A percentile compares a stretch with the other conserved stretches of the same genome.
Evolutionary conservation across 495 filamentous ascomycete genomes (phyloP).

Genomic region (Aspergillus conjunctus): DNA sequence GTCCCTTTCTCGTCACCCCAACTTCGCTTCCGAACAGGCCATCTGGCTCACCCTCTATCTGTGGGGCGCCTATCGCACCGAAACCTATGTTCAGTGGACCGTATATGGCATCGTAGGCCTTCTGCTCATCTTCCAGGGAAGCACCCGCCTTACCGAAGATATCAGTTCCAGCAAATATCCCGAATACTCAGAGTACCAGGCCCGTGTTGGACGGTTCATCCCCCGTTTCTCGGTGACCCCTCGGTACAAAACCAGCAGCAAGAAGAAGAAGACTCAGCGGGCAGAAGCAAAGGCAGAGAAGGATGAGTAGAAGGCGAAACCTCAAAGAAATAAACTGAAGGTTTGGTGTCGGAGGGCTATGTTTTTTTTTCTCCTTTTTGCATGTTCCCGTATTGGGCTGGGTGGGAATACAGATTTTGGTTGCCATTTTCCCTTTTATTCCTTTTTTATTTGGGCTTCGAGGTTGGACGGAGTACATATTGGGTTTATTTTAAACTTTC

Average conservation of each 20-base stretch:
- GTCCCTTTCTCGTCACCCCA: slow-evolving; percentile 86
- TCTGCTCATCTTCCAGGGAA: slow-evolving; percentile 82
- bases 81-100: slow-evolving; percentile 76
- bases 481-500: neutral
- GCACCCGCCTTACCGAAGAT: slow-evolving; percentile 81
- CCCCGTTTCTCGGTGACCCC: slow-evolving; percentile 60
- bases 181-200: slow-evolving; percentile 85
- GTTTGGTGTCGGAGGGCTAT: neutral
- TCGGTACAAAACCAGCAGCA: slow-evolving; percentile 32
- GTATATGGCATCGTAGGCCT: slow-evolving; percentile 69
- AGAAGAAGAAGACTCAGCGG: slow-evolving; percentile 29
- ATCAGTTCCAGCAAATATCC: slow-evolving; percentile 82
- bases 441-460: neutral
- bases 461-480: slow-evolving; percentile 3
- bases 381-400: neutral
- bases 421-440: neutral
- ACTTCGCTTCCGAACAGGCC: slow-evolving; percentile 89
- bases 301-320: slow-evolving; percentile 11
- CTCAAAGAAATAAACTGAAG: neutral
- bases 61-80: slow-evolving; percentile 77
- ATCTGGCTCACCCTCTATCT: slow-evolving; percentile 87
- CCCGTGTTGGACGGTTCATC: slow-evolving; percentile 76
- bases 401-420: neutral
- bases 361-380: slow-evolving; percentile 3
- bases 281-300: slow-evolving; percentile 10